Conservation (phyloP, 2,329 filamentous ascomycete genomes). For the Dendryphion nanum region DNA sequence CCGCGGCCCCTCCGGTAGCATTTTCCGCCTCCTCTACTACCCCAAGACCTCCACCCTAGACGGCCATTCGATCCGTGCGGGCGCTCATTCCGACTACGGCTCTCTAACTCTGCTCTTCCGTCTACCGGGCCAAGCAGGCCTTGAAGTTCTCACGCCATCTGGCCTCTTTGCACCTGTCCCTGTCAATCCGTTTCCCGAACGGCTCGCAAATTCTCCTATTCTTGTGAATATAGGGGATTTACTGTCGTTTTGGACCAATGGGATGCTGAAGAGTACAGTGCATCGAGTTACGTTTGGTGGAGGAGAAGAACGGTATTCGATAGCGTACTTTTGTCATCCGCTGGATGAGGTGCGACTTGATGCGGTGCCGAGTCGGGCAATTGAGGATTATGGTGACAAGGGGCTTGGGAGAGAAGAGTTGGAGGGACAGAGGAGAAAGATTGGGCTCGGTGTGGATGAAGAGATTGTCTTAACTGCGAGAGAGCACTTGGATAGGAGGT, state of each 20-base stretch:
- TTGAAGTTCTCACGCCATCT: slow-evolving; percentile 64
- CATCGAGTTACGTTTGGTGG: slow-evolving; percentile 76
- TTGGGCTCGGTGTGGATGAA: slow-evolving; percentile 38
- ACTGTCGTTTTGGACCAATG: slow-evolving; percentile 85
- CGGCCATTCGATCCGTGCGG: slow-evolving; percentile 67
- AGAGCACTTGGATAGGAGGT: slow-evolving; percentile 57
- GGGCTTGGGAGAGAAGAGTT: slow-evolving; percentile 27
- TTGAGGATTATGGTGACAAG: slow-evolving; percentile 41
- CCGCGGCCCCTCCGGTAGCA: slow-evolving; percentile 51
- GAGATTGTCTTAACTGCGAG: slow-evolving; percentile 54
- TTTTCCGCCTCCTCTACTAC: slow-evolving; percentile 56
- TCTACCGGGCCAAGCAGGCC: slow-evolving; percentile 75
- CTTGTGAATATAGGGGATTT: slow-evolving; percentile 70
- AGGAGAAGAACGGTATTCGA: slow-evolving; percentile 53
- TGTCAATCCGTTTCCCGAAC: slow-evolving; percentile 57
- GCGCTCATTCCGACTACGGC: slow-evolving; percentile 87
- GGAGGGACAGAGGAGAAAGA: slow-evolving; percentile 40
- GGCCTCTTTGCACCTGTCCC: slow-evolving; percentile 42
- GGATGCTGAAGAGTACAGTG: slow-evolving; percentile 80
- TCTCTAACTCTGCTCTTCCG: slow-evolving; percentile 75
- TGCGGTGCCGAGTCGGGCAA: slow-evolving; percentile 53
- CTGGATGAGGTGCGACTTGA: slow-evolving; percentile 54
- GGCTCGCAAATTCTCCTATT: slow-evolving; percentile 48
- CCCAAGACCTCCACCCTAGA: slow-evolving; percentile 24
- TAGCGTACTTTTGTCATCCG: slow-evolving; percentile 65